Evolutionary conservation across 2,329 filamentous ascomycete species (phyloP).

Genomic region (Nemania sp.): DNA sequence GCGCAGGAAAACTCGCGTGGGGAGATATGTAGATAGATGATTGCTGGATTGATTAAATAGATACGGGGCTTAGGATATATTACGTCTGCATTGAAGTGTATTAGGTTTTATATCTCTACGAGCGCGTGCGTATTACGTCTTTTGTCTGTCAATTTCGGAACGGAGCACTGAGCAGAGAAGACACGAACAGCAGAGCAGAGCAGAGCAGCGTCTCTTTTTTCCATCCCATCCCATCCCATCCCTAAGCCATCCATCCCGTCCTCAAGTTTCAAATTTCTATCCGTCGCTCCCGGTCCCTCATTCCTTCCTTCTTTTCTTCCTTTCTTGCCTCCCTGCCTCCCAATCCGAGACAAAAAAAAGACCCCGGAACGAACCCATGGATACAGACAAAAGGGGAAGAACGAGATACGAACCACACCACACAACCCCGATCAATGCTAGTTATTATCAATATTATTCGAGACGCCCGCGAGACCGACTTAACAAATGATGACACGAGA

Average conservation of each 20-base stretch:
- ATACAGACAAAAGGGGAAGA: background rate
- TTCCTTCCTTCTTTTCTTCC: background rate
- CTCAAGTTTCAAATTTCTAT: constrained; percentile 6
- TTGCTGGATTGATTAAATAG: background rate
- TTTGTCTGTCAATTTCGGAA: no score
- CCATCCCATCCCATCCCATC: background rate
- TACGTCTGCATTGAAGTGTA: constrained; percentile 11
- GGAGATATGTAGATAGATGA: no score
- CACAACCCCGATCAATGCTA: constrained; percentile 1
- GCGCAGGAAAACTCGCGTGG: no score
- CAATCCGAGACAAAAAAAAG: background rate
- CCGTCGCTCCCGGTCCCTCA: background rate
- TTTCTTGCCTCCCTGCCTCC: no score
- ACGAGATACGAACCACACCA: background rate
- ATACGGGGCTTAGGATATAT: constrained; percentile 12
- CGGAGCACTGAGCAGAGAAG: no score
- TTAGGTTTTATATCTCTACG: background rate
- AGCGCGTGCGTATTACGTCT: background rate
- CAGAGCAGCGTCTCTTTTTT: background rate
- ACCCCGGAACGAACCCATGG: no score
- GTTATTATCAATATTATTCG: background rate
- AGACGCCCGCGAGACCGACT: background rate
- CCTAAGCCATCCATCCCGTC: background rate
- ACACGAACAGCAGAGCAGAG: no score
- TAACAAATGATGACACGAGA: background rate